Evolutionary conservation across 805 yeast genomes (phyloP), one percentile per base, ranked within the genome.

Genomic region (Starmerella potacharoeniae): DNA sequence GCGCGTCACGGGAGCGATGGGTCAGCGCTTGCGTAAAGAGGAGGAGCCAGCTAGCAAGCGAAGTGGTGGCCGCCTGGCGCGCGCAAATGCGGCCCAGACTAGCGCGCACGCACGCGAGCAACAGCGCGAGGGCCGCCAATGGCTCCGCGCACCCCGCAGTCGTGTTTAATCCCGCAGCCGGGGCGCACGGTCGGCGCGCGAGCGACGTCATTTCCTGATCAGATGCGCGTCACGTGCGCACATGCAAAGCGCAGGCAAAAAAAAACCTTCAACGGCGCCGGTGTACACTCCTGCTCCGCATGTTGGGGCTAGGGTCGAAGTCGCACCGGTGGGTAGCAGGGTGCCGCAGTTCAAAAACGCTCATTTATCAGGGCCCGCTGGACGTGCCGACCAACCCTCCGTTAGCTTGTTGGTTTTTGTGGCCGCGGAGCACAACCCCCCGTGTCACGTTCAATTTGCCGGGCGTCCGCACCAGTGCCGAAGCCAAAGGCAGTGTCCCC

Each of bases 251-350:
- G 45, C n/a, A 42, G 33, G 45, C 45, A 22, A 22, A 42, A 22
- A 42, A 42, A 44, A 44, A 44, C 29, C 48, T n/a, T 44, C 48
- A 44, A 44, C 48, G 48, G 48, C 48, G 28, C 37, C 36, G 22
- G 36, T 31, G 35, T 11, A 42, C 48, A 13, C 29, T 44, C 36
- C 48, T 30, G 48, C 48, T 44, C 48, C 48, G 48, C 48, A 44
- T 42, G 14, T 17, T 13, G 30, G 36, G 48, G 36, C 28, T 30
- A 44, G 48, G 48, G 48, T 31, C 17, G 2, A 29, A 44, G 35
- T 44, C 36, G 48, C 36, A 16, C 48, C 48, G 48, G 48, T 44
- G 48, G 36, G 48, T 44, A 44, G 48, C 48, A 44, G 48, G 48
- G 48, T 44, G 36, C 48, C 48, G 35, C 36, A 44, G 35, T 22